Evolutionary conservation across 345 rosid species (phyloP).

Genomic region (Boechera divaricarpa): DNA sequence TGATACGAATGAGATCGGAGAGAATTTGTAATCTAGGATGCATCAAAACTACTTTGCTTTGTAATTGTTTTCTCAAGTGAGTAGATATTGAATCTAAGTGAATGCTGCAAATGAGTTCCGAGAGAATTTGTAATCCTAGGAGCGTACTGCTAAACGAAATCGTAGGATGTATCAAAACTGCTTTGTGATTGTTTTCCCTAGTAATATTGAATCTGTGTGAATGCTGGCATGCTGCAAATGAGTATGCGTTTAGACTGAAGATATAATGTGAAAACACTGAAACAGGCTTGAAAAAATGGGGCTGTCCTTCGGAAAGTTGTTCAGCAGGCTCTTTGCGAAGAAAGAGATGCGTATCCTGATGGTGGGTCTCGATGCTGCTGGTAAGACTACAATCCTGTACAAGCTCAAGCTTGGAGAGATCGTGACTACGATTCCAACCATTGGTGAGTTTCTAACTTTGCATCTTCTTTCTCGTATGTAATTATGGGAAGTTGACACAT

Average conservation of each 20-base stretch:
- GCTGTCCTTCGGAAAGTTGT: conserved; percentile 65
- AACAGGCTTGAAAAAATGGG: conserved; percentile 56
- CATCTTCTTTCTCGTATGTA: not conserved
- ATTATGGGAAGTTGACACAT: not conserved
- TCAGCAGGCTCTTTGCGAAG: conserved; percentile 67
- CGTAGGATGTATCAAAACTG: conserved; percentile 11
- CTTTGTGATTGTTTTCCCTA: not conserved
- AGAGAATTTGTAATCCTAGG: not conserved
- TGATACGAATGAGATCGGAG: conserved; percentile 20
- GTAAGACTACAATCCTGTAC: conserved; percentile 76
- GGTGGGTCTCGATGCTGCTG: conserved; percentile 54
- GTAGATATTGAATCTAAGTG: conserved; percentile 2
- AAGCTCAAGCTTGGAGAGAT: conserved; percentile 80
- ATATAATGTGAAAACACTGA: conserved; percentile 6
- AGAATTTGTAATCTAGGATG: not conserved
- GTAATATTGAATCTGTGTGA: not conserved
- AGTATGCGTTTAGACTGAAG: not conserved
- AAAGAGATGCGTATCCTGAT: conserved; percentile 50
- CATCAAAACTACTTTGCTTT: not conserved
- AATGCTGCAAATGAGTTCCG: conserved; percentile 17
- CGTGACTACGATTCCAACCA: conserved; percentile 77
- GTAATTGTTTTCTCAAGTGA: not conserved
- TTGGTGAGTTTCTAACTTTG: conserved; percentile 50
- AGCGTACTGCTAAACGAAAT: not conserved
- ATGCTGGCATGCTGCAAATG: not conserved